Base-by-base conservation (phyloP, 1,284 basidiomycete genomes). In the Cutaneotrichosporon sp. region DNA sequence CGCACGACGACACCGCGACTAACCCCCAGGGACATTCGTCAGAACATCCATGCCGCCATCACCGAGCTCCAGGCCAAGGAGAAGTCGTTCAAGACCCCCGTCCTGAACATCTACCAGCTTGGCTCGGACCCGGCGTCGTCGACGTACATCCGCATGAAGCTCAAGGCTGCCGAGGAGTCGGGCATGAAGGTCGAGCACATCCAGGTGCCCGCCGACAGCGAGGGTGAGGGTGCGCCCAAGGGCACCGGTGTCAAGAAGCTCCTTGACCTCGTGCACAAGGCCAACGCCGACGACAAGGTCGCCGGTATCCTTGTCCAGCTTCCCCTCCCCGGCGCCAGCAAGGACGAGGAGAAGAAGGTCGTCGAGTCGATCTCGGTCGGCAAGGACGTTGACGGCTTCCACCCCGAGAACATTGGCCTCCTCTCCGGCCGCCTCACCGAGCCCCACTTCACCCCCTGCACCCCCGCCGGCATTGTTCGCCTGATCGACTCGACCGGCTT, bases 361-460 rank as follows among this genome's bases (percentile, higher is more conserved):
- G 97, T 95, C 45, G 95, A 98, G 80, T 88, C 92, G n/a, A 87
- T 99, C 69, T 89, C 87, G 66, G 92, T 94, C 16, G 85, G 88
- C 76, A 99, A 99, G 82, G 97, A 99, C 73, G 91, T 99, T 62
- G 97, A 99, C 80, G 97, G 95, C 56, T 99, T 99, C 84, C 94
- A 98, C 82, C 93, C 95, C 7, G 95, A 97, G 81, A 99, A 99
- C 81, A 98, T 99, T 70, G 97, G 97, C 29, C 90, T 94, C 70
- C 86, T 99, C 54, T 89, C 90, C 51, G 97, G 93, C 62, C 89
- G 94, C 70, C 91, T 94, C 51, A 89, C 91, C 31, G 87, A 87
- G 29, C 97, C 97, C 29, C 84, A 95, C 63, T 98, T 98, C 81
- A 84, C 88, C 10, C 95, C 97, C 24, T 99, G 97, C 83, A 99